These are phyloP conservation scores for Perilla frutescens DNA, from an alignment of 257 asterid genomes.

Conservation along the genomic window DNA sequence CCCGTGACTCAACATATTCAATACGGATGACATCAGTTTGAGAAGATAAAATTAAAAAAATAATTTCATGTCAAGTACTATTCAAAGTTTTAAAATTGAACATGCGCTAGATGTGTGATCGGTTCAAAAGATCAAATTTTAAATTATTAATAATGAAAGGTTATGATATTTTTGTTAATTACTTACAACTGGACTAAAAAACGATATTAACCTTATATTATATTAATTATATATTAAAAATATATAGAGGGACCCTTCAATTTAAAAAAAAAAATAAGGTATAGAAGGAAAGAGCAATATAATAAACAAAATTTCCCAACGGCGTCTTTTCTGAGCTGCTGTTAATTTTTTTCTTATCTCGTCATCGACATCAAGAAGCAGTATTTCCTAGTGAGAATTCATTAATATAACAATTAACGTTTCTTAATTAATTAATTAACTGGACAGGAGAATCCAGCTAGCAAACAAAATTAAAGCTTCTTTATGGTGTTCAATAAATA, in stretches of 20 bases:
- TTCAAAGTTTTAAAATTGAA: no score
- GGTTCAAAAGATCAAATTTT: no score
- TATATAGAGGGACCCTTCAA: no score
- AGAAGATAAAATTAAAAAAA: no score
- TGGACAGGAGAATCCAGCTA: slow-evolving; percentile 28
- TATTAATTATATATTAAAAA: slow-evolving; percentile 1
- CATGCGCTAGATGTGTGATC: no score
- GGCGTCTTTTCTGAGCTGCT: slow-evolving; percentile 41
- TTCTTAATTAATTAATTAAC: slow-evolving; percentile 19
- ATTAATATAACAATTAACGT: background rate
- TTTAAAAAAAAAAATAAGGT: background rate
- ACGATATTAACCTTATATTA: no score
- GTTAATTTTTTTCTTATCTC: background rate
- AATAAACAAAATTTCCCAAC: slow-evolving; percentile 27
- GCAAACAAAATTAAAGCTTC: slow-evolving; percentile 30
- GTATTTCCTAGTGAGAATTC: background rate
- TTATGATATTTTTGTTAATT: no score
- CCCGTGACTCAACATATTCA: no score
- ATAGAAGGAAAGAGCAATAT: background rate
- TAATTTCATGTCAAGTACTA: no score
- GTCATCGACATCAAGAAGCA: slow-evolving; percentile 26
- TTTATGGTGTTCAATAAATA: background rate
- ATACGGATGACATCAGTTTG: no score
- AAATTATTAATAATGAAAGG: no score
- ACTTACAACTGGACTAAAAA: no score